Conservation (phyloP, 805 yeast species). For the Saccharomycopsis sp. region DNA sequence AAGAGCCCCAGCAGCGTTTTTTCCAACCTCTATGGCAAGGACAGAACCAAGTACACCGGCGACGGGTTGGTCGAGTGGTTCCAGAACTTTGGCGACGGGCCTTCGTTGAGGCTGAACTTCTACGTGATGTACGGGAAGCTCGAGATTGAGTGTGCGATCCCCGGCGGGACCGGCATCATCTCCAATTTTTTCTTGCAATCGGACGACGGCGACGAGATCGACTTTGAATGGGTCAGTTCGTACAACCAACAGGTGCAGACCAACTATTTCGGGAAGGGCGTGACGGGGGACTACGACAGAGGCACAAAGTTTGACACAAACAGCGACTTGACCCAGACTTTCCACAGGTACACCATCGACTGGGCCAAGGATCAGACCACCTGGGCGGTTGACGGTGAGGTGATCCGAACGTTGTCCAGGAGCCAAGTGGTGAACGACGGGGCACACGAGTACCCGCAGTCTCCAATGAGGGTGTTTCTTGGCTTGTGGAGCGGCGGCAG, state of each 20-base stretch:
- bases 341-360: conserved; percentile 74
- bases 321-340: conserved; percentile 45
- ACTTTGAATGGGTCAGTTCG: conserved; percentile 80
- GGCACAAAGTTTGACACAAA: conserved; percentile 66
- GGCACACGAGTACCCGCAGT: conserved; percentile 73
- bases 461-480: conserved; percentile 48
- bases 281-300: conserved; percentile 67
- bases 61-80: conserved; percentile 58
- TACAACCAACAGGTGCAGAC: conserved; percentile 68
- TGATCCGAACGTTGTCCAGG: conserved; percentile 53
- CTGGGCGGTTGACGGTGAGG: conserved; percentile 67
- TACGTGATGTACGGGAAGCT: conserved; percentile 85
- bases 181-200: conserved; percentile 68
- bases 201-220: conserved; percentile 75
- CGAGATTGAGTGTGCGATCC: conserved; percentile 62
- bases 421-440: conserved; percentile 56
- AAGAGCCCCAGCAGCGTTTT: conserved; percentile 3
- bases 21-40: background rate
- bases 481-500: conserved; percentile 87
- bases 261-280: conserved; percentile 75
- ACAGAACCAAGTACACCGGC: conserved; percentile 24
- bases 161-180: conserved; percentile 74
- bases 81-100: conserved; percentile 60
- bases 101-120: conserved; percentile 65
- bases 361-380: conserved; percentile 61